phyloP scores from a whole-genome alignment of 495 filamentous ascomycete species.

The Penicillium alfredii region DNA sequence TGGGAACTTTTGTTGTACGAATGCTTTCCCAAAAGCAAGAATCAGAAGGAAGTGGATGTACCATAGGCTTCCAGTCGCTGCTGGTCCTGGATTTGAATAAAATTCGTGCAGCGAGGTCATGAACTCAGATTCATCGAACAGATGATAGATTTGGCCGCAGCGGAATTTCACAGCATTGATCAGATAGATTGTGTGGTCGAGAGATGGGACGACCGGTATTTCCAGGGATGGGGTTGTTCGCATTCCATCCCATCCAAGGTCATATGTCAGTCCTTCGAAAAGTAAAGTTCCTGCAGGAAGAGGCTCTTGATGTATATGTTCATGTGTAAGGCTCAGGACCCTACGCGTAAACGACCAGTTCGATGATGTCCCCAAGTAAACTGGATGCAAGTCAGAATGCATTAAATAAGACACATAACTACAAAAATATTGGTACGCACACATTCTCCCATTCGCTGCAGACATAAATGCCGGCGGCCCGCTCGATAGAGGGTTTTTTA shows the following conservation, averaged over 20 bases:
- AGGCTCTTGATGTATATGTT: conserved; percentile 28
- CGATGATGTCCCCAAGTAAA: conserved; percentile 41
- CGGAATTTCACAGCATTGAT: conserved; percentile 43
- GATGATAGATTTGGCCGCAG: conserved; percentile 38
- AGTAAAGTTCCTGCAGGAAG: conserved; percentile 30
- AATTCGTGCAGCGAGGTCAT: conserved; percentile 34
- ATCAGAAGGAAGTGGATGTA: conserved; percentile 42
- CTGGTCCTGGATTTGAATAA: conserved; percentile 24
- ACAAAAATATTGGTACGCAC: too few species aligned
- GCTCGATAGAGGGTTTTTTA: conserved; percentile 35
- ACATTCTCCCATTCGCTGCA: conserved; percentile 27
- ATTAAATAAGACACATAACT: too few species aligned
- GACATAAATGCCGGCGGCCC: conserved; percentile 33
- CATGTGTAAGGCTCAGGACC: conserved; percentile 35
- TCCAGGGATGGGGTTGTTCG: conserved; percentile 21
- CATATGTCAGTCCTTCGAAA: conserved; percentile 36
- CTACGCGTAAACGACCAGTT: conserved; percentile 44
- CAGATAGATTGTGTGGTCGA: conserved; percentile 37
- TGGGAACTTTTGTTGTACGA: conserved; percentile 31
- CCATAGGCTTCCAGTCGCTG: conserved; percentile 27
- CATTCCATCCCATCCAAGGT: conserved; percentile 37
- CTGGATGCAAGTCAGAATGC: conserved; percentile 16
- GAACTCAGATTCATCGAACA: conserved; percentile 39
- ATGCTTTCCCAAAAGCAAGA: conserved; percentile 40
- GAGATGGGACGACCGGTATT: conserved; percentile 26